Percentiles rank a stretch among this genome's conserved stretches.
Evolutionary conservation across 257 asterid genomes (phyloP).

Genomic region (Jacaranda mimosifolia): DNA sequence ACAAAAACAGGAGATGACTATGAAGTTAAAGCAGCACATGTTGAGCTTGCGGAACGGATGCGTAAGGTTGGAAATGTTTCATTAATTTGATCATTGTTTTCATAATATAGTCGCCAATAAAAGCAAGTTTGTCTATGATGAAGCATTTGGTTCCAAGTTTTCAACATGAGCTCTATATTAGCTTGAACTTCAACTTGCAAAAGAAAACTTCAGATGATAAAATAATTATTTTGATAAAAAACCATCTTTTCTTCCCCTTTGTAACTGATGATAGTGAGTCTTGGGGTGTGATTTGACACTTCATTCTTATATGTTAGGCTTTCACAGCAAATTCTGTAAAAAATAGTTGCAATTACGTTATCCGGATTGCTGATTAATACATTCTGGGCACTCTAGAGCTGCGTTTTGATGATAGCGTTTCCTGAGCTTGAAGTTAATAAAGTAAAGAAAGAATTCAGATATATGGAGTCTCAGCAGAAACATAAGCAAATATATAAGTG

Average conservation of each 20-base stretch:
- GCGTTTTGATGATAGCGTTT: constrained; percentile 2
- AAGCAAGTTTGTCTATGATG: constrained; percentile 17
- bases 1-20: constrained; percentile 97
- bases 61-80: constrained; percentile 74
- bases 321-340: not conserved
- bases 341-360: not conserved
- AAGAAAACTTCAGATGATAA: constrained; percentile 4
- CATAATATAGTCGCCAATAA: not conserved
- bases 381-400: constrained; percentile 24
- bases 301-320: constrained; percentile 19
- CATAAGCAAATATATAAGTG: not conserved
- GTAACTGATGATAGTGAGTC: constrained; percentile 12
- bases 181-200: constrained; percentile 5
- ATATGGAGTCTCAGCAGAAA: not conserved
- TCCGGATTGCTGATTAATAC: not conserved
- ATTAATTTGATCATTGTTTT: constrained; percentile 22
- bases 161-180: not conserved
- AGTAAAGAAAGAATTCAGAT: constrained; percentile 15
- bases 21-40: constrained; percentile 98
- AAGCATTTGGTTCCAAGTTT: constrained; percentile 21
- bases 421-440: not conserved
- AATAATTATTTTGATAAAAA: not conserved
- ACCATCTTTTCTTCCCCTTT: constrained; percentile 3
- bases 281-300: not conserved
- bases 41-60: constrained; percentile 98